Evolutionary conservation across 305 asterid species (phyloP), one percentile per base, ranked within the genome.

Genomic region (Petunia hybrid): DNA sequence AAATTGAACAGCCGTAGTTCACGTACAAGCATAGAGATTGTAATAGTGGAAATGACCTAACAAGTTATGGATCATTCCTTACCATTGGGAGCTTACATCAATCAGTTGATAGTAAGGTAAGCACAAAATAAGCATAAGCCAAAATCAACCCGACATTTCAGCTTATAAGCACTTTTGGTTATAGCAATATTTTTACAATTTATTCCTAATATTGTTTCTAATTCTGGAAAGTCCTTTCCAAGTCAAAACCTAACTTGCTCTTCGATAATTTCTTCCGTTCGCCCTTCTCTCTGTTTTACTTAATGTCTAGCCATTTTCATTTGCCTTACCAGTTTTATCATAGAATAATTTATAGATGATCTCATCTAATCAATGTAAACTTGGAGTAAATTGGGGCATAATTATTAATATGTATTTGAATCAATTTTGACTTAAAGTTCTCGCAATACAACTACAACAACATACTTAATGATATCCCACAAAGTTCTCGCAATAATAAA

Each of bases 81-180:
- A 51, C 36, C 7, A 35, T 35, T 51, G 78, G 63, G 36, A 36
- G n/a, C 14, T 51, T 53, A 73, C 64, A 13, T 51, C 63, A 73
- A 73, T 73, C 46, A 73, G 14, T 51, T 51, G 64, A 73, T 73
- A 51, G 62, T 53, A 73, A 73, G 63, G 12, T 35, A 73, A 48
- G 78, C 78, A 12, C 78, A 31, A 0, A 51, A 51, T 31, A 40
- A 48, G 14, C 78, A 73, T 48, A 48, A 36, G 78, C 45, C 63
- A 73, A 73, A 51, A 51, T 48, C 36, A 73, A 53, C 8, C 2
- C 4, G 36, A 4, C 8, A 8, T 73, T 51, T 51, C 46, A 51
- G 41, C 61, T 31, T 71, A 40, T 70, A 46, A 70, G 40, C 61
- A 70, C 77, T 70, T 71, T 12, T 46, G 43, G 43, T 22, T 31